Base-by-base conservation (phyloP, 495 filamentous ascomycete genomes). In the Filosporella fistucella region DNA sequence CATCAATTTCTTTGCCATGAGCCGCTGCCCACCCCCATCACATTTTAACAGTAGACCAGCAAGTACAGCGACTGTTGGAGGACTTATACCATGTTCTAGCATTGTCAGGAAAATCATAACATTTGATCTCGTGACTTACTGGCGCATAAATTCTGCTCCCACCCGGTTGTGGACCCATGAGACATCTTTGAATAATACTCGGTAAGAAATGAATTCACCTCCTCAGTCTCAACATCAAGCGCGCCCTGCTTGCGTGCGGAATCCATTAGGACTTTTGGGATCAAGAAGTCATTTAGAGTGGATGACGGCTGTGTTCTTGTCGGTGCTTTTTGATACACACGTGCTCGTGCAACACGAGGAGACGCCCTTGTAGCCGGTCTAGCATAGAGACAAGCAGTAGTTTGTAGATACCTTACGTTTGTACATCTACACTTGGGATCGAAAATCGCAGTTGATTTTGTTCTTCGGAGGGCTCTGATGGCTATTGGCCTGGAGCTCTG, bases 171-270 rank as follows among this genome's bases (percentile, higher is more conserved):
- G 13, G 9, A 6, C 10, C 21, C n/a, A 9, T 20, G 12, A 7
- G 10, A 33, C 1, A 34, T 12, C 14, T 30, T 6, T 3, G 29
- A 17, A n/a, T n/a, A n/a, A 33, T 47, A 56, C 21, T 43, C 13
- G 13, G 41, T 45, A 20, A 54, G 43, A 25, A 60, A 39, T 12
- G 47, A 42, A 13, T 49, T 26, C 22, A 49, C 49, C 20, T 49
- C 24, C 5, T 45, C 38, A 3, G 49, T 28, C 13, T 43, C 33
- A 6, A 60, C 30, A 14, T 37, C 20, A 6, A 60, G 29, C n/a
- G 33, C 49, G 8, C 57, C 57, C 0, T 52, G 47, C 28, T 56
- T 60, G 11, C 29, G 44, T 10, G 53, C 57, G 0, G 35, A 13
- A 17, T 51, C n/a, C 16, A 60, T 49, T 5, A 54, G 25, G 2